Base-by-base conservation (phyloP, 176 grass and related monocot genomes). In the Dactylis glomerata region DNA sequence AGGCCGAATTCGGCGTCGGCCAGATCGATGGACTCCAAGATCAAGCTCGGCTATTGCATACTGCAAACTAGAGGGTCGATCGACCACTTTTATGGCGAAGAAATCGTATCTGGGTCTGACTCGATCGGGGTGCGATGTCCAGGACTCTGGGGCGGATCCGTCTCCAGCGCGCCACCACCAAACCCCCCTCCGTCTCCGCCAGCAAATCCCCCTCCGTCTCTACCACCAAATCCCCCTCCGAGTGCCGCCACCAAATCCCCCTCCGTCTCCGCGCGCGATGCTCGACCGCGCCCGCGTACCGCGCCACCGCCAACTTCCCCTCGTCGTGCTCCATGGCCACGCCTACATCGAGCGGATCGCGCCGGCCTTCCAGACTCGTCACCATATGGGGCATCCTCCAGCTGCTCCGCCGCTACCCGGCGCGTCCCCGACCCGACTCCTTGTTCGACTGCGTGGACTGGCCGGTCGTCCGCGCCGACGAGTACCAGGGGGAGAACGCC, bases 361-460 rank as follows among this genome's bases (percentile, higher is more conserved):
- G 8, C 45, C 41, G 27, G 76, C 91, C 0, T 97, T 90, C 83
- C 89, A 93, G 41, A 88, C 91, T 27, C 81, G 91, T 97, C 75
- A 97, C 91, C 7, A 61, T 97, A 5, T 97, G 94, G 94, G 94
- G 94, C 64, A 86, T 97, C 19, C 86, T 97, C 31, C 94, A 93
- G 84, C 82, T 97, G 68, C 70, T 97, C 65, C 87, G 86, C 40
- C 80, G 75, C 36, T 97, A 93, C 81, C 94, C 91, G 89, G 22
- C 89, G 52, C 17, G 85, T 97, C 34, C 94, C 94, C 23, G 94
- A 97, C 68, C 85, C 52, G 89, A 97, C 44, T 74, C 93, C 80
- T 93, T 97, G 91, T 97, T 97, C 32, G 85, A 88, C 65, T 93
- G 2, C 74, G 91, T 31, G 77, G 28, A n/a, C n/a, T n/a, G n/a